A percentile compares a stretch with the other conserved stretches of the same genome.
phyloP scores from a whole-genome alignment of 129 eudicot genomes.

The Rutidosis leptorrhynchoides region DNA sequence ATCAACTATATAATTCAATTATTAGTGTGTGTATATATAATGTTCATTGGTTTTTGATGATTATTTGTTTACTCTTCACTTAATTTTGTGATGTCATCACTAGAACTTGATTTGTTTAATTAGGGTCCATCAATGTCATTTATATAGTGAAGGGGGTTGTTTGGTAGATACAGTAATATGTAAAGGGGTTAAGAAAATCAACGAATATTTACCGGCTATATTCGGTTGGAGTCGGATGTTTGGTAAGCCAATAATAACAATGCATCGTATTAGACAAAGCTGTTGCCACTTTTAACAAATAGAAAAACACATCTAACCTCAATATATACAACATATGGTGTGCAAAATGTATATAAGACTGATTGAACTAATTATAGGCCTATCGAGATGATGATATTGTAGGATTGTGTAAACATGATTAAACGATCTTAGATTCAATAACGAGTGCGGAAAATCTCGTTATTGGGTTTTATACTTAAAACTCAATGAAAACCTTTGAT shows the following conservation, averaged over 20 bases:
- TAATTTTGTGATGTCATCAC: neutral
- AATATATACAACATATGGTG: neutral
- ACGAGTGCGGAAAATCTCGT: too few species aligned
- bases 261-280: neutral
- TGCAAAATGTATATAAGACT: neutral
- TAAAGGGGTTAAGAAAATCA: neutral
- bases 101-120: neutral
- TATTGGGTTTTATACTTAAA: too few species aligned
- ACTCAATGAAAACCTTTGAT: too few species aligned
- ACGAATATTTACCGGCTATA: slow-evolving; percentile 19
- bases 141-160: slow-evolving; percentile 12
- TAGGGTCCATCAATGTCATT: neutral
- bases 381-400: neutral
- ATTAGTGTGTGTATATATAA: too few species aligned
- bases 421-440: too few species aligned
- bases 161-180: neutral
- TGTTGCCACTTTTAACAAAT: neutral
- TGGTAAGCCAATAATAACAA: neutral
- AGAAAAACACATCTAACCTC: neutral
- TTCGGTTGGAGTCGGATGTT: slow-evolving; percentile 6
- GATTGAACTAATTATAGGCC: neutral
- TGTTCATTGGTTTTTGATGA: too few species aligned
- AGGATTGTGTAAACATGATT: too few species aligned
- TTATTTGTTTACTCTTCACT: neutral
- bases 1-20: too few species aligned